A percentile compares a stretch with the other conserved stretches of the same genome.
Evolutionary conservation across 225 moss, liverwort and hornwort species (phyloP).

Genomic region (Neckera pumila): DNA sequence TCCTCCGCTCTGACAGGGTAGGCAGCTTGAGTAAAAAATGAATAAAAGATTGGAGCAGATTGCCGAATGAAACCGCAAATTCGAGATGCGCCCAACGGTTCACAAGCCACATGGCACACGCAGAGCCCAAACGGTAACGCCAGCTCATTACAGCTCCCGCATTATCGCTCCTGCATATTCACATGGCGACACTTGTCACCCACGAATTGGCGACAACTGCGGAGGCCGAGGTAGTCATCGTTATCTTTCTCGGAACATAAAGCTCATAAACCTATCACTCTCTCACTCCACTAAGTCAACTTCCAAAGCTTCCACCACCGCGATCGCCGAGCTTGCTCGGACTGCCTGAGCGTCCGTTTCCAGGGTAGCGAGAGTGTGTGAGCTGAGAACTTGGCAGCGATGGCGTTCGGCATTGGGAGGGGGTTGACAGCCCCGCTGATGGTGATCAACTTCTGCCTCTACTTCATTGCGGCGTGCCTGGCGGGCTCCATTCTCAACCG

Average conservation of each 20-base stretch:
- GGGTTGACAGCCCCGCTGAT: conserved; percentile 7
- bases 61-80: neutral
- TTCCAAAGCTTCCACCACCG: neutral
- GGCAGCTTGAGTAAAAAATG: too few species aligned
- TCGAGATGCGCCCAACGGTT: neutral
- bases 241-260: neutral
- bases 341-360: neutral
- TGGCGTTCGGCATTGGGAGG: conserved; percentile 19
- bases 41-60: neutral
- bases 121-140: neutral
- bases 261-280: neutral
- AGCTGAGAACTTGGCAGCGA: neutral
- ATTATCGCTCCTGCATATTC: too few species aligned
- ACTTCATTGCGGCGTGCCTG: conserved; percentile 13
- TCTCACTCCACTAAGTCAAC: neutral
- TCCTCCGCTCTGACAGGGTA: neutral
- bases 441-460: conserved; percentile 12
- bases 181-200: neutral
- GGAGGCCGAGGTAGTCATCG: neutral
- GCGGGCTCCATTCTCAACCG: conserved; percentile 23
- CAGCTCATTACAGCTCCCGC: neutral
- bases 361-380: neutral
- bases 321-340: neutral
- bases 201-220: neutral
- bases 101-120: neutral